Conservation (phyloP, 257 asterid species). For the Plantago elongata region DNA sequence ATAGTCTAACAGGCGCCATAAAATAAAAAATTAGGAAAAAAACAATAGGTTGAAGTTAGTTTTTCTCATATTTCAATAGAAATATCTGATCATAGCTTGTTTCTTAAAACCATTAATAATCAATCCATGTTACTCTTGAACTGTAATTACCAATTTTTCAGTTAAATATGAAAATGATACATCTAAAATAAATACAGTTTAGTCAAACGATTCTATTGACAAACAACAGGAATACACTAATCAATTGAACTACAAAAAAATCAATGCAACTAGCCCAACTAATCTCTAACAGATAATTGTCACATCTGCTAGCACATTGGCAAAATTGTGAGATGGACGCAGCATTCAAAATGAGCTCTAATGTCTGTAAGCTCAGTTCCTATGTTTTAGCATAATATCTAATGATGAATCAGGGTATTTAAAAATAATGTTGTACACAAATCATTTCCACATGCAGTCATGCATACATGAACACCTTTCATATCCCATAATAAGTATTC, state of each 20-base stretch:
- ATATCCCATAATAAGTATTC: constrained; percentile 8
- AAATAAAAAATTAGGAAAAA: no score
- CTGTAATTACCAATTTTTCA: no score
- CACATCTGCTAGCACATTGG: constrained; percentile 1
- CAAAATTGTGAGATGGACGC: neutral
- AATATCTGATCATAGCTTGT: no score
- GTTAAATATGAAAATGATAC: no score
- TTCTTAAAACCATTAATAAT: no score
- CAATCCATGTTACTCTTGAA: no score
- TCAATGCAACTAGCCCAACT: neutral
- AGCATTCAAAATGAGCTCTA: neutral
- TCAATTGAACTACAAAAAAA: neutral
- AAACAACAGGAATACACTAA: neutral
- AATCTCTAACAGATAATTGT: neutral
- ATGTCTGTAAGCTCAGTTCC: no score
- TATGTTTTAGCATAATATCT: neutral
- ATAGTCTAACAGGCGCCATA: no score
- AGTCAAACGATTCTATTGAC: neutral
- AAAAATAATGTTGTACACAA: neutral
- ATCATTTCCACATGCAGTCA: neutral
- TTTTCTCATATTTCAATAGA: no score
- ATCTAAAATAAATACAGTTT: neutral
- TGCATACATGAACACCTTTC: constrained; percentile 13
- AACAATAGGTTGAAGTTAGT: no score
- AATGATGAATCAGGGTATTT: neutral